Conservation (phyloP, 2,329 filamentous ascomycete species). For the Microascus cirrosus region DNA sequence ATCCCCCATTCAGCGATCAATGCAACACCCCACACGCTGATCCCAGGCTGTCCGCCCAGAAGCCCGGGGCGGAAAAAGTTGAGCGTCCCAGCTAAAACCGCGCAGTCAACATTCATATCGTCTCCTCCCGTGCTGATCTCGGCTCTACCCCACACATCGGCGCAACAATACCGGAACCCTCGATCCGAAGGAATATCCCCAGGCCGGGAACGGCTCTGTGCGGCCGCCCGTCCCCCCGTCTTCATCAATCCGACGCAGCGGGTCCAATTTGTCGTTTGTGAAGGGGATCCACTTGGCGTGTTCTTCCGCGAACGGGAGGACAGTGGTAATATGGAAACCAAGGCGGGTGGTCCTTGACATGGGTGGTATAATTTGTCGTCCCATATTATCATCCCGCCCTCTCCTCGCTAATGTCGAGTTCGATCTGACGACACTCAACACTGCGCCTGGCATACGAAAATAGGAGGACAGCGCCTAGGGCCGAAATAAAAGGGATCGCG, state of each 20-base stretch:
- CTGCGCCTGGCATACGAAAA: too few relatives aligned
- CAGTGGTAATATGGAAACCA: background rate
- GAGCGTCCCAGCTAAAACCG: too few relatives aligned
- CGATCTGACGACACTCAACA: too few relatives aligned
- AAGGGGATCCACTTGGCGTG: background rate
- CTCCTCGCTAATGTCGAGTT: too few relatives aligned
- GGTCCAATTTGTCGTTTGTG: background rate
- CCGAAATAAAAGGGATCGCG: background rate
- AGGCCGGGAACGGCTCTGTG: background rate
- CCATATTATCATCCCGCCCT: background rate
- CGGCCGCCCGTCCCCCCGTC: too few relatives aligned
- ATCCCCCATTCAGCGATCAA: slow-evolving; percentile 1
- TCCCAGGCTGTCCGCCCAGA: background rate
- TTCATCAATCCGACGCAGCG: background rate
- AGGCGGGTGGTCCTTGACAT: background rate
- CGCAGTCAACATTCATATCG: too few relatives aligned
- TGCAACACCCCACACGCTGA: background rate
- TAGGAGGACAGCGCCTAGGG: background rate
- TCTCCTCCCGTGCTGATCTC: background rate
- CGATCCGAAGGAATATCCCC: background rate
- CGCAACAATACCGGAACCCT: background rate
- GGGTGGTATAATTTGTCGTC: background rate
- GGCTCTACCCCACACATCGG: background rate
- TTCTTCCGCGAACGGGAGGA: background rate
- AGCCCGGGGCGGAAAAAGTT: background rate